Percentiles rank a stretch among this genome's conserved stretches.
Evolutionary conservation across 176 grass and related monocot genomes (phyloP).

Genomic region (Dendrocalamus sinicus): DNA sequence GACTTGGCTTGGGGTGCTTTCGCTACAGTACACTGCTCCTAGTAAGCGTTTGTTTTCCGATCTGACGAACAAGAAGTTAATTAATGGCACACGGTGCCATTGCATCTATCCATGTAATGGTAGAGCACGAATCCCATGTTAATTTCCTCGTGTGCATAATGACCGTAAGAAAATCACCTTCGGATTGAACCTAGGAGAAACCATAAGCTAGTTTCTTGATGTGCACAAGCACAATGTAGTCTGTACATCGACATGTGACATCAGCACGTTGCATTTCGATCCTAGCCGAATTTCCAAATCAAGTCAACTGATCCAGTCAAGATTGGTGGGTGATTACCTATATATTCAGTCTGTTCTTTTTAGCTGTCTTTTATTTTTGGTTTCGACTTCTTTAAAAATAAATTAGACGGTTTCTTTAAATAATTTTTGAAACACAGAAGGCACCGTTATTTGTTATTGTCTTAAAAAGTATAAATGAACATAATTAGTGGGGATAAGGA

Average conservation of each 20-base stretch:
- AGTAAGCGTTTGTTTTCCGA: background rate
- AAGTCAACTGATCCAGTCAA: background rate
- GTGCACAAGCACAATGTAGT: too few species aligned
- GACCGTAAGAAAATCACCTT: too few species aligned
- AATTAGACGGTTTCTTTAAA: too few species aligned
- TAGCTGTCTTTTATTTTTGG: too few species aligned
- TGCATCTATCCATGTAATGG: background rate
- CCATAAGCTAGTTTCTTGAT: too few species aligned
- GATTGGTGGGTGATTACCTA: background rate
- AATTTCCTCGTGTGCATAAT: background rate
- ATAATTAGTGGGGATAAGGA: too few species aligned
- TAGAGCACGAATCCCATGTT: background rate
- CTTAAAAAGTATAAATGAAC: too few species aligned
- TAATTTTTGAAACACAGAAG: too few species aligned
- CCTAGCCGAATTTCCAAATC: background rate
- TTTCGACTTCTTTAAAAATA: too few species aligned
- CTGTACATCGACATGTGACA: background rate
- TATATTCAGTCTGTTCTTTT: background rate
- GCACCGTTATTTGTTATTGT: fast-evolving
- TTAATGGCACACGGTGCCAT: too few species aligned
- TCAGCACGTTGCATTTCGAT: background rate
- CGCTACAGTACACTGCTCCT: too few species aligned
- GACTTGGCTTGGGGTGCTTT: background rate
- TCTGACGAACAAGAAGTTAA: background rate
- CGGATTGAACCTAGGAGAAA: too few species aligned